Evolutionary conservation across 2,329 filamentous ascomycete genomes (phyloP).

Genomic region (Cladosporium sp.): DNA sequence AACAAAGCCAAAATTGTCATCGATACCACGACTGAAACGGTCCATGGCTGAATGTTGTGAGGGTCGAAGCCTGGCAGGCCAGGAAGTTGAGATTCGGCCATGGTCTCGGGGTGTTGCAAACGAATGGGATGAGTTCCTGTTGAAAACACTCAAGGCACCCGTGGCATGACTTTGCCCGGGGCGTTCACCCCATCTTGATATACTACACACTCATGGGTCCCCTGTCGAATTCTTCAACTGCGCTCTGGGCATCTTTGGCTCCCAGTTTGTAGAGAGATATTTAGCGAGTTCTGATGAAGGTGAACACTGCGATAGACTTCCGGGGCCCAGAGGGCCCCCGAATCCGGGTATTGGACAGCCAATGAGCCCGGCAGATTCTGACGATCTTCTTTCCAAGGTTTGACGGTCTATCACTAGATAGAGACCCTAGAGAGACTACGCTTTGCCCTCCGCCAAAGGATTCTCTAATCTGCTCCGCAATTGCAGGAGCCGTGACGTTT

Average conservation of each 20-base stretch:
- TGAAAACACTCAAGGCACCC: neutral
- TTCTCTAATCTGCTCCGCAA: neutral
- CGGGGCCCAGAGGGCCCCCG: neutral
- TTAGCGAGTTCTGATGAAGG: neutral
- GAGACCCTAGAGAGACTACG: neutral
- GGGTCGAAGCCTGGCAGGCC: slow-evolving; percentile 14
- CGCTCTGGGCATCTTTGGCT: slow-evolving; percentile 4
- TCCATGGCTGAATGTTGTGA: slow-evolving; percentile 16
- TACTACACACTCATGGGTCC: neutral
- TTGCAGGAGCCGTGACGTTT: neutral
- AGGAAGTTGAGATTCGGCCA: slow-evolving; percentile 9
- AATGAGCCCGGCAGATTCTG: neutral
- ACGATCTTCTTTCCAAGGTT: neutral
- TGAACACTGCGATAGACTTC: neutral
- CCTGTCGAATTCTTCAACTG: neutral
- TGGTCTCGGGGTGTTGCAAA: neutral
- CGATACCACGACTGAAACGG: slow-evolving; percentile 5
- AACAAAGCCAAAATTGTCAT: slow-evolving; percentile 12
- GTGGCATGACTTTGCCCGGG: neutral
- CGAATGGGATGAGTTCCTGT: neutral
- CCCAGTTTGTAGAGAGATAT: neutral
- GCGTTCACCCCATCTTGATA: neutral
- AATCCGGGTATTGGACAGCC: neutral
- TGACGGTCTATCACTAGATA: neutral
- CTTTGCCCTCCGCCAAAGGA: neutral